Conservation (phyloP, 345 rosid species). For the Melastoma malabathricum region DNA sequence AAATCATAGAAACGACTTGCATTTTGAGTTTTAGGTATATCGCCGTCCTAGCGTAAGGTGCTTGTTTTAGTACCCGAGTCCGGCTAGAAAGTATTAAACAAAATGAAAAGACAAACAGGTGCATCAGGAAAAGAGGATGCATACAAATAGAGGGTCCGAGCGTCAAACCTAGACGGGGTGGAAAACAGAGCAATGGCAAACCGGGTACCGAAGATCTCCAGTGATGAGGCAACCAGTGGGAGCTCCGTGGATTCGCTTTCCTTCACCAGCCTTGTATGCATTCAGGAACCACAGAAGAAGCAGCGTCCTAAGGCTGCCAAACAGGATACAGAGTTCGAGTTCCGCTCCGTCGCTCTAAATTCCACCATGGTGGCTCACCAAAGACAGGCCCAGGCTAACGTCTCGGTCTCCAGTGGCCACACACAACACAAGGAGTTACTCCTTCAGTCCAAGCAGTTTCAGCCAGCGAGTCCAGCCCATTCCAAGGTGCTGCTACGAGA, state of each 20-base stretch:
- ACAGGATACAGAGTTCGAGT: conserved; percentile 18
- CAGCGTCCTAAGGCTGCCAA: conserved; percentile 6
- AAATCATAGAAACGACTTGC: no score
- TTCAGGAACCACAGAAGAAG: conserved; percentile 23
- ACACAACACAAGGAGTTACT: not conserved
- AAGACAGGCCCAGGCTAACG: conserved; percentile 3
- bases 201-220: conserved; percentile 9
- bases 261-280: conserved; percentile 25
- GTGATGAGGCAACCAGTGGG: conserved; percentile 16
- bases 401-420: conserved; percentile 7
- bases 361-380: conserved; percentile 3
- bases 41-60: no score
- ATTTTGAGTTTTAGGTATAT: no score
- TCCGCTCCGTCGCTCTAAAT: conserved; percentile 3
- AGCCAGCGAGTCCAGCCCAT: conserved; percentile 1
- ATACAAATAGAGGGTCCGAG: not conserved
- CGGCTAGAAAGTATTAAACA: not conserved
- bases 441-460: conserved; percentile 5
- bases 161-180: not conserved
- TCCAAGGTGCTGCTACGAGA: conserved; percentile 5
- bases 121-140: not conserved
- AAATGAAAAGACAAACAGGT: conserved; percentile 5
- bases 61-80: not conserved
- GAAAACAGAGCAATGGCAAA: conserved; percentile 16
- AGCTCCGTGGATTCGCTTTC: conserved; percentile 21